Conservation (phyloP, 768 basidiomycete genomes). For the Tulasnella sp. region DNA sequence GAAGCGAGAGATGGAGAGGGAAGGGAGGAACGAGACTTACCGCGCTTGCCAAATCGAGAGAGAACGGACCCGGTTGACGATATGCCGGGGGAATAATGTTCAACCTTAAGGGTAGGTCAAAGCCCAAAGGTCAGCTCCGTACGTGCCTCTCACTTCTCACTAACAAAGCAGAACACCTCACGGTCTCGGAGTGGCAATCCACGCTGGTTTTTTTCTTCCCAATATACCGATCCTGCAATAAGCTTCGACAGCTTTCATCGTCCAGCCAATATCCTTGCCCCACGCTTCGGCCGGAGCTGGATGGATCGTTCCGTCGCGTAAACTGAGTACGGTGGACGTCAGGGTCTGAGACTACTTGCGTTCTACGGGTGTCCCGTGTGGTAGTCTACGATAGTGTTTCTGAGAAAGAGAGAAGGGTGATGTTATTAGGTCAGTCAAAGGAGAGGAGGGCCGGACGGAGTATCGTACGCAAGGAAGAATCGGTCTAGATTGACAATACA, state of each 20-base stretch:
- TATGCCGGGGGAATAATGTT: conserved; percentile 76
- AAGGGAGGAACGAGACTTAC: neutral
- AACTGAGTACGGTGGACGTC: neutral
- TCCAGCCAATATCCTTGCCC: neutral
- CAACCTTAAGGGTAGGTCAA: conserved; percentile 50
- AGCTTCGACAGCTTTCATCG: neutral
- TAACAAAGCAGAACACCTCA: neutral
- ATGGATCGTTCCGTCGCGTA: neutral
- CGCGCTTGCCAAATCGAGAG: conserved; percentile 18
- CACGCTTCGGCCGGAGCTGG: neutral
- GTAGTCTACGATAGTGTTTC: conserved; percentile 13
- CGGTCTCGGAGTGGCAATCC: neutral
- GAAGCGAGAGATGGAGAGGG: too few relatives aligned
- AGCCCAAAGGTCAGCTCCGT: neutral
- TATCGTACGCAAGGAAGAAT: conserved; percentile 16
- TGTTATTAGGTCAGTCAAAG: neutral
- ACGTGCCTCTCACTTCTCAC: too few relatives aligned
- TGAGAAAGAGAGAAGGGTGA: neutral
- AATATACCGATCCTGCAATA: neutral
- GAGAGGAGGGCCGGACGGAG: neutral
- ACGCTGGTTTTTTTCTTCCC: neutral
- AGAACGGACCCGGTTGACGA: conserved; percentile 49
- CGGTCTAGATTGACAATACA: conserved; percentile 2
- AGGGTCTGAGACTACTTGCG: neutral
- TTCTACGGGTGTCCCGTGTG: neutral